Base-by-base conservation (phyloP, 2,329 filamentous ascomycete genomes). In the Pseudocercospora cruenta region DNA sequence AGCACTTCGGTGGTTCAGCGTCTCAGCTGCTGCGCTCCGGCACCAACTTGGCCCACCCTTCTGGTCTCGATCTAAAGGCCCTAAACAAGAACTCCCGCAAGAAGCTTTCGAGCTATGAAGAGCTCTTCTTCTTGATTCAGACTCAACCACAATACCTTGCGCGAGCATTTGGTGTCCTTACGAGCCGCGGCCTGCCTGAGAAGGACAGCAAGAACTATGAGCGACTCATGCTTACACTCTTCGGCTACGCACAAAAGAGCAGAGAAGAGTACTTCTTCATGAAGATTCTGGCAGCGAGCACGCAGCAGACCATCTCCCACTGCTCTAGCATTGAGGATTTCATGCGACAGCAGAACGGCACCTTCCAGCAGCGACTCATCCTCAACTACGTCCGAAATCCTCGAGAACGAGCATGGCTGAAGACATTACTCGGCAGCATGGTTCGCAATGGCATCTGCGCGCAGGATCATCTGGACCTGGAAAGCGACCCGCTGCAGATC, bases 401-500 rank as follows among this genome's bases (percentile, higher is more conserved):
- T 6, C 87, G 93, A 36, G 94, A 98, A 77, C 88, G 95, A 70
- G 97, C 97, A 74, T 99, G 93, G 78, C 85, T 98, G 73, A 90
- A 94, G 67, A 92, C 96, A 70, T 83, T 97, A 1, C 83, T 98
- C 3, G 93, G 93, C 0, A 89, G 92, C 1, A 80, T 99, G 57
- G 91, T 99, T 71, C 91, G 91, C 68, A 92, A 96, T 76, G 94
- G 95, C 75, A 93, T 99, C 74, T 90, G 98, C 62, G 95, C 97
- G 62, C 95, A 97, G 72, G 90, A 93, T 12, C 90, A 90, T 4
- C 84, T 99, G 36, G 94, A 99, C 77, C 84, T 99, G 26, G 95
- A 99, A 80, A 97, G 94, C 77, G 95, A 99, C 75, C 95, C 95
- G 0, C 90, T 98, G 83, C 94, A 98, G 73, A 99, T 99, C 64